Percentiles rank a stretch among this genome's conserved stretches.
Evolutionary conservation across 2,329 filamentous ascomycete genomes (phyloP).

Genomic region (Curvularia hawaiiensis): DNA sequence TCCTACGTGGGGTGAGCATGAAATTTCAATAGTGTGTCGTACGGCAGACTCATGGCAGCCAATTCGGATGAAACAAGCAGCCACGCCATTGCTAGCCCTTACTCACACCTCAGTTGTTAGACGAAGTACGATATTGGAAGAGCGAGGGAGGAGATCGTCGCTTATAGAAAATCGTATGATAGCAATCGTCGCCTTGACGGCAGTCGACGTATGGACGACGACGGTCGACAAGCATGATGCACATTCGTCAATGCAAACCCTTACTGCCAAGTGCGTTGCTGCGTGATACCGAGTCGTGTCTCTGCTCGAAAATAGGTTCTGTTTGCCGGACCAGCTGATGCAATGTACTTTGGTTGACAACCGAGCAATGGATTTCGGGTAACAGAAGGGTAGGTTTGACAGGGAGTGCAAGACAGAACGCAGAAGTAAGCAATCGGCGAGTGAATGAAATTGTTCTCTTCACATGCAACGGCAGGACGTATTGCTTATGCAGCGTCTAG

Average conservation of each 20-base stretch:
- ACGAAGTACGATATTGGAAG: neutral
- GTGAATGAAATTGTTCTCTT: neutral
- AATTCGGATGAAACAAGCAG: constrained; percentile 5
- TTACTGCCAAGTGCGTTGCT: neutral
- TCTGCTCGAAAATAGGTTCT: constrained; percentile 1
- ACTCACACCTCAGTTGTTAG: neutral
- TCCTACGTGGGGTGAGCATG: constrained; percentile 7
- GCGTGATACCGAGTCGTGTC: constrained; percentile 5
- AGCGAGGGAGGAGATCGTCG: constrained; percentile 2
- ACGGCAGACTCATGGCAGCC: constrained; percentile 8
- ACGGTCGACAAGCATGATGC: neutral
- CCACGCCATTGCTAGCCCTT: constrained; percentile 3
- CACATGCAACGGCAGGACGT: constrained; percentile 11
- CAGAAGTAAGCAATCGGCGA: constrained; percentile 15
- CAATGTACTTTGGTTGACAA: constrained; percentile 10
- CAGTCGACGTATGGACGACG: neutral
- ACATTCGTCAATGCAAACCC: constrained; percentile 2
- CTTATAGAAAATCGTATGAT: constrained; percentile 9
- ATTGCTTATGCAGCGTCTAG: constrained; percentile 16
- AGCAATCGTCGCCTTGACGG: neutral
- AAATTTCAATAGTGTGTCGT: constrained; percentile 15
- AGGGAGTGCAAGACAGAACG: constrained; percentile 23
- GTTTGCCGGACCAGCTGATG: constrained; percentile 20
- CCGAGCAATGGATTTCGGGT: constrained; percentile 12
- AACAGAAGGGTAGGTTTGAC: constrained; percentile 25